Percentiles rank a stretch among this genome's conserved stretches.
phyloP scores from a whole-genome alignment of 352 stramenopile species.

The Pythium folliculosum region DNA sequence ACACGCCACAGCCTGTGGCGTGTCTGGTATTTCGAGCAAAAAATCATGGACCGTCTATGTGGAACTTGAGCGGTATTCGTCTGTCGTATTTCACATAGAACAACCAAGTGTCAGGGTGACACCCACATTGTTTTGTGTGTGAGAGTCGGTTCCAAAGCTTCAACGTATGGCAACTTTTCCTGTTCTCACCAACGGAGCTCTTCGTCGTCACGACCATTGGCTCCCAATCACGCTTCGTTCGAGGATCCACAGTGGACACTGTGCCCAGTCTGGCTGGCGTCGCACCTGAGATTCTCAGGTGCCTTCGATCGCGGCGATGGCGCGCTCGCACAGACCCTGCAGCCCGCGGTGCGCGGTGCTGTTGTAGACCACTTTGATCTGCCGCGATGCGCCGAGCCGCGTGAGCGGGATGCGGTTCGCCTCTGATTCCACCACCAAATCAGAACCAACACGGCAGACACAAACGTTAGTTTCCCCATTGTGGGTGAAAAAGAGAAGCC shows the following conservation, averaged over 20 bases:
- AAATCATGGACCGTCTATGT: too few species aligned
- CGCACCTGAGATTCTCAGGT: constrained; percentile 31
- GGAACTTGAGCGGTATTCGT: too few species aligned
- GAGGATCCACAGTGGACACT: too few species aligned
- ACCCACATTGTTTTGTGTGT: background rate
- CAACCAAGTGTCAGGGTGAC: background rate
- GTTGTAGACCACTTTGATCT: constrained; percentile 67
- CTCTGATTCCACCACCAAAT: constrained; percentile 30
- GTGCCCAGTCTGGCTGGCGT: background rate
- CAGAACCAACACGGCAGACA: background rate
- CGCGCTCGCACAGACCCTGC: constrained; percentile 53
- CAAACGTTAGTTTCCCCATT: background rate
- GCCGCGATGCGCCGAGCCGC: constrained; percentile 50
- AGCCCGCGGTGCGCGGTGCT: constrained; percentile 39
- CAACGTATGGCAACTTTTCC: background rate
- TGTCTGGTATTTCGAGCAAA: too few species aligned
- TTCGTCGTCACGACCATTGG: too few species aligned
- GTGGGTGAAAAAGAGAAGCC: background rate
- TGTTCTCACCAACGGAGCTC: too few species aligned
- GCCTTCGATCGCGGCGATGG: constrained; percentile 59
- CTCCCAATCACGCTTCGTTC: too few species aligned
- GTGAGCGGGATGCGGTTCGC: constrained; percentile 53
- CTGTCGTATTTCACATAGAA: background rate
- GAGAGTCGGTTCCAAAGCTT: background rate
- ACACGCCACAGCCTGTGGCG: too few species aligned